Conservation (phyloP, 345 rosid genomes). For the Arabidopsis suecica region DNA sequence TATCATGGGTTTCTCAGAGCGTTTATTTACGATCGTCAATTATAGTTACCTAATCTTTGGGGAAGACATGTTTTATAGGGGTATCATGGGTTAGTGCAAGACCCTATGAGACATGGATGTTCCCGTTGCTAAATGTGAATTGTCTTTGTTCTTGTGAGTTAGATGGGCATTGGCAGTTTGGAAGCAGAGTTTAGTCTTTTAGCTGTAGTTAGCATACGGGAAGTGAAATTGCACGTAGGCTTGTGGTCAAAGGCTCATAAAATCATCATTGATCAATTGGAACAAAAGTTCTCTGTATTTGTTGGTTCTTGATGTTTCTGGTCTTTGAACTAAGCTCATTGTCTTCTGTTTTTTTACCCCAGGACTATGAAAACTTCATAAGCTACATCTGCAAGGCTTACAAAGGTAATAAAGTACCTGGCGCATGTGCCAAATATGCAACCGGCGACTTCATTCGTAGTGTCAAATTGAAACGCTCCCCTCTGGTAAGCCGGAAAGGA, state of each 20-base stretch:
- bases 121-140: neutral
- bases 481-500: constrained; percentile 56
- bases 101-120: neutral
- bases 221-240: neutral
- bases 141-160: constrained; percentile 4
- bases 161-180: constrained; percentile 1
- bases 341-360: neutral
- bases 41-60: neutral
- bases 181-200: constrained; percentile 1
- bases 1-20: neutral
- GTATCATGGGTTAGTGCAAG: neutral
- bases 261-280: neutral
- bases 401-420: constrained; percentile 51
- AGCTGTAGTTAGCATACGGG: constrained; percentile 5
- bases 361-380: constrained; percentile 81
- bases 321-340: neutral
- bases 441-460: constrained; percentile 18
- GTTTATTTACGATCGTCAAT: neutral
- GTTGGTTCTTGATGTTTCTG: constrained; percentile 1
- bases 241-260: neutral
- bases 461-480: constrained; percentile 30
- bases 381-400: constrained; percentile 87
- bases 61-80: neutral
- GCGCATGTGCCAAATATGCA: constrained; percentile 60
- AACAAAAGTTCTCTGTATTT: constrained; percentile 10